These are phyloP conservation scores for Pisolithus albus DNA, from an alignment of 768 basidiomycete genomes.

Conservation along the genomic window DNA sequence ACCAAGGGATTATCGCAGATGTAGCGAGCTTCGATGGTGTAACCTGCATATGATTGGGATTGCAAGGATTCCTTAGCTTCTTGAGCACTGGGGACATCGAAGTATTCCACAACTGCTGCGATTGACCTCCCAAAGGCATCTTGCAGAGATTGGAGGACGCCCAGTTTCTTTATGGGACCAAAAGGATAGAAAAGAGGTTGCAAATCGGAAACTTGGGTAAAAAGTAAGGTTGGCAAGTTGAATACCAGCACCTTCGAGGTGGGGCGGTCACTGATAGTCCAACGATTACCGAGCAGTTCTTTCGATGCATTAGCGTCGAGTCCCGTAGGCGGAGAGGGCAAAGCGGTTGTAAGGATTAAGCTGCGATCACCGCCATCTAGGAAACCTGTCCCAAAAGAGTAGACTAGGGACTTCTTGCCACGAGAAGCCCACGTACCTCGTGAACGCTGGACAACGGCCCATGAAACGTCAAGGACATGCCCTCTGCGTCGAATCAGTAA, in stretches of 20 bases:
- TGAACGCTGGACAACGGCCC: conserved; percentile 84
- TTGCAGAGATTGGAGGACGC: conserved; percentile 36
- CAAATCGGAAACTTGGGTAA: conserved; percentile 59
- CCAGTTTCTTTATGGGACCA: conserved; percentile 58
- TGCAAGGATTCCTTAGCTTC: conserved; percentile 60
- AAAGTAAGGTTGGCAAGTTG: conserved; percentile 60
- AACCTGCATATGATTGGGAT: conserved; percentile 55
- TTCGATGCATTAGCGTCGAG: conserved; percentile 22
- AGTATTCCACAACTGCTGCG: conserved; percentile 61
- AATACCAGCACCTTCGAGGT: conserved; percentile 53
- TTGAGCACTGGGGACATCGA: conserved; percentile 43
- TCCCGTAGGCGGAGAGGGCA: conserved; percentile 27
- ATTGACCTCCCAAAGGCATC: conserved; percentile 34
- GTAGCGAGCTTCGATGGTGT: conserved; percentile 34
- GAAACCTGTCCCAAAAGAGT: conserved; percentile 45
- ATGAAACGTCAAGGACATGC: conserved; percentile 72
- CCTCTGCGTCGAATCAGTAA: conserved; percentile 38
- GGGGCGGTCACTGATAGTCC: conserved; percentile 32
- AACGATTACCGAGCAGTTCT: conserved; percentile 25
- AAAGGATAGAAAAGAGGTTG: conserved; percentile 71
- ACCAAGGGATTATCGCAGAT: conserved; percentile 17
- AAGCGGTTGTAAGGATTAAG: conserved; percentile 48
- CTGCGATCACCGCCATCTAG: conserved; percentile 77
- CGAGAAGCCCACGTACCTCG: conserved; percentile 42
- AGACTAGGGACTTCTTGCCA: conserved; percentile 1